Conservation (phyloP, 331 rosid genomes). For the Pyrus hybrid region DNA sequence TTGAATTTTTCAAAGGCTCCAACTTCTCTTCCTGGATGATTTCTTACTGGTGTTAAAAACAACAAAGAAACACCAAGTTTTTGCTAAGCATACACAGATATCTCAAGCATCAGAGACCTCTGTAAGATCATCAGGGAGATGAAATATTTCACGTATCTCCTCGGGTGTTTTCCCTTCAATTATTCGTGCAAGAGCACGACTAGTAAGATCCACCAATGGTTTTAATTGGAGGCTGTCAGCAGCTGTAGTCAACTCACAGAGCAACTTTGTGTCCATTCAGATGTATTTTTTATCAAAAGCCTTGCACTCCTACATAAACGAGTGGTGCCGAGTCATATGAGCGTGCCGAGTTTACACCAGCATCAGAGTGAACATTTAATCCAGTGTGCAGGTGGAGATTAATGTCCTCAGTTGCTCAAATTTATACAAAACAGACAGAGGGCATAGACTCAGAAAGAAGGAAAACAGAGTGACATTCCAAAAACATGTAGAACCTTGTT, state of each 20-base stretch:
- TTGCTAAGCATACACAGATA: too few relatives aligned
- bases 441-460: not conserved
- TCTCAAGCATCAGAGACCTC: too few relatives aligned
- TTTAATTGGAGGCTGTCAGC: slow-evolving; percentile 89
- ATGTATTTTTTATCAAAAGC: slow-evolving; percentile 69
- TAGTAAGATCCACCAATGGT: slow-evolving; percentile 82
- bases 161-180: slow-evolving; percentile 89
- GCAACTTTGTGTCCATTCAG: slow-evolving; percentile 75
- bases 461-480: not conserved
- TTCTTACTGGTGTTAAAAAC: slow-evolving; percentile 4
- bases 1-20: slow-evolving; percentile 75
- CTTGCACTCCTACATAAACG: slow-evolving; percentile 54
- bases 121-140: too few relatives aligned
- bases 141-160: too few relatives aligned
- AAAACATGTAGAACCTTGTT: slow-evolving; percentile 47
- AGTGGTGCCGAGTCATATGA: not conserved
- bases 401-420: not conserved
- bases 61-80: not conserved
- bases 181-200: slow-evolving; percentile 85
- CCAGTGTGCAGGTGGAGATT: not conserved
- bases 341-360: not conserved
- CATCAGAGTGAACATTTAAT: not conserved
- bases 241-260: slow-evolving; percentile 89
- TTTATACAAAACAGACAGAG: not conserved
- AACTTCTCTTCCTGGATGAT: slow-evolving; percentile 73